These are phyloP conservation scores for Mycothermus thermophilus DNA, from an alignment of 495 filamentous ascomycete genomes.

Conservation along the genomic window DNA sequence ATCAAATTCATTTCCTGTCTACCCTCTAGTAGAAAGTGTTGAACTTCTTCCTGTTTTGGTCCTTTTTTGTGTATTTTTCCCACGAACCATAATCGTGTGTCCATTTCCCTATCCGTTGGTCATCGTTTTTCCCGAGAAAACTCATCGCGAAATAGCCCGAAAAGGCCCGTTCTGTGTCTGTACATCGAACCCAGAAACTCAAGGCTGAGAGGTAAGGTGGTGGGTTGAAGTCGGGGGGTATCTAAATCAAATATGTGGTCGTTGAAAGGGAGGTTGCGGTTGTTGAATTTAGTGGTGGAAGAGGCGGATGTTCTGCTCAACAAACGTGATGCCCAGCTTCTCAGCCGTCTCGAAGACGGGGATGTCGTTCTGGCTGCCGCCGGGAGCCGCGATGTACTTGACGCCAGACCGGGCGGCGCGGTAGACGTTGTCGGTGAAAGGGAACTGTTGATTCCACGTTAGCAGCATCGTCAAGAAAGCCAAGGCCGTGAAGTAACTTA, in stretches of 20 bases:
- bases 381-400: conserved; percentile 90
- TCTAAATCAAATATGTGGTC: conserved; percentile 1
- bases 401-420: conserved; percentile 73
- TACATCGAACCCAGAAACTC: conserved; percentile 5
- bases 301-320: conserved; percentile 74
- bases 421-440: conserved; percentile 96
- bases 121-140: no score
- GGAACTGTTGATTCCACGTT: conserved; percentile 65
- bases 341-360: conserved; percentile 85
- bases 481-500: conserved; percentile 43
- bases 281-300: conserved; percentile 61
- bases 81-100: no score
- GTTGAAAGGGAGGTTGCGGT: not conserved
- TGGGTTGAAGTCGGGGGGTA: not conserved
- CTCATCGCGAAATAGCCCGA: no score
- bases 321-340: conserved; percentile 81
- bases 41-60: conserved; percentile 8
- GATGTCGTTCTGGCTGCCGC: conserved; percentile 82
- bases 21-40: conserved; percentile 11
- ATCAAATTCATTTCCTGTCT: conserved; percentile 4
- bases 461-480: no score
- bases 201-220: conserved; percentile 9
- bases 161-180: no score
- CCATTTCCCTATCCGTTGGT: no score
- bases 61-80: not conserved